phyloP scores from a whole-genome alignment of 805 yeast species.

The Ogataea kodamae region DNA sequence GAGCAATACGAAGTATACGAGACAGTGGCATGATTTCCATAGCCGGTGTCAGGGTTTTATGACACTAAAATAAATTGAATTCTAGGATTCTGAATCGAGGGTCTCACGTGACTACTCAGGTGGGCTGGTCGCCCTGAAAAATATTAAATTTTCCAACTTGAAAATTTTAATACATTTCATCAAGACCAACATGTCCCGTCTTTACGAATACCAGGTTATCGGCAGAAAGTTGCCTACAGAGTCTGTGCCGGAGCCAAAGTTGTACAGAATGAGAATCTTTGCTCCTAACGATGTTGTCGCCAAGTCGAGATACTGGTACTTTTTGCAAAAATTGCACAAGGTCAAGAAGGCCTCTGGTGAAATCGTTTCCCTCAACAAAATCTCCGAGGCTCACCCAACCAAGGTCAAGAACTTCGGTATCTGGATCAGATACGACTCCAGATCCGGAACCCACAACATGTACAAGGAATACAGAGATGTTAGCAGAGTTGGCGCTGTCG shows the following conservation, averaged over 20 bases:
- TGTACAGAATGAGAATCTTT: conserved; percentile 99
- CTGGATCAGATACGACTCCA: conserved; percentile 99
- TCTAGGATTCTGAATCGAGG: no score
- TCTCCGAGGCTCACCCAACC: conserved; percentile 95
- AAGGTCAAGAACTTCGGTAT: conserved; percentile 99
- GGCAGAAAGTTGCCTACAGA: conserved; percentile 99
- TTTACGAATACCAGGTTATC: conserved; percentile 98
- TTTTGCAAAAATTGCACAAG: conserved; percentile 98
- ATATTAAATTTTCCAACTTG: conserved; percentile 9
- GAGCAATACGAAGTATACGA: conserved; percentile 8
- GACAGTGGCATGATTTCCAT: conserved; percentile 7
- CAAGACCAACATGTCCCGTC: conserved; percentile 62
- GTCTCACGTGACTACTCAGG: conserved; percentile 4
- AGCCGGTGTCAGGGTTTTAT: neutral
- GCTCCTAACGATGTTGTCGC: conserved; percentile 99
- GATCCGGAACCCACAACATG: conserved; percentile 99
- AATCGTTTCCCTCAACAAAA: conserved; percentile 87
- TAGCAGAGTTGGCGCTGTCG: conserved; percentile 98
- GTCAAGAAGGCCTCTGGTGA: conserved; percentile 99
- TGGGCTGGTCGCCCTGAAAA: conserved; percentile 10
- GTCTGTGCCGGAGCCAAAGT: conserved; percentile 98
- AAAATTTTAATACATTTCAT: conserved; percentile 18
- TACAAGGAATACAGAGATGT: conserved; percentile 99
- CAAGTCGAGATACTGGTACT: conserved; percentile 99
- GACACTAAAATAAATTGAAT: no score